Evolutionary conservation across 1,284 basidiomycete species (phyloP).

Genomic region (Puccinia sorghi): DNA sequence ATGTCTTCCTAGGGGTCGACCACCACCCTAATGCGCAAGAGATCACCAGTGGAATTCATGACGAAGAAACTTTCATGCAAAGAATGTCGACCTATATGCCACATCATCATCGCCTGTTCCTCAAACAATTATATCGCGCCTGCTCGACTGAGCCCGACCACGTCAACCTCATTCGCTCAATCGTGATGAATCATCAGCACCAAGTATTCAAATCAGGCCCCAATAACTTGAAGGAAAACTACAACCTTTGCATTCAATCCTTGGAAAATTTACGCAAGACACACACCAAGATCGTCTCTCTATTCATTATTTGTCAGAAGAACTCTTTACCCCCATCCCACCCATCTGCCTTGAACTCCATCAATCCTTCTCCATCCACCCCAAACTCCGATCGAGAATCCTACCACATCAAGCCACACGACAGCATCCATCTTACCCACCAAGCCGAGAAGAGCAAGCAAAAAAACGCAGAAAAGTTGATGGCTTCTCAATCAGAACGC

Average conservation of each 20-base stretch:
- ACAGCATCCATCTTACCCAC: neutral
- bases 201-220: neutral
- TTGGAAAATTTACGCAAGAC: constrained; percentile 26
- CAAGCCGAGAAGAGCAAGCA: neutral
- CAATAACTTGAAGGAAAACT: constrained; percentile 10
- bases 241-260: constrained; percentile 29
- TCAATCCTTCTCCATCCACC: neutral
- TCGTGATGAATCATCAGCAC: constrained; percentile 17
- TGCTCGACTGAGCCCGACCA: constrained; percentile 46
- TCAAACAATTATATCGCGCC: constrained; percentile 68
- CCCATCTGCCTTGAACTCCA: neutral
- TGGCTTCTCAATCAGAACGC: neutral
- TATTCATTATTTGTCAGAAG: constrained; percentile 29
- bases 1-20: constrained; percentile 83
- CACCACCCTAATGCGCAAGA: constrained; percentile 60
- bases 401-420: neutral
- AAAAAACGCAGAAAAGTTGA: neutral
- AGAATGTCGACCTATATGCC: constrained; percentile 91
- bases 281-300: constrained; percentile 19
- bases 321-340: neutral
- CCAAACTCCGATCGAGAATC: neutral
- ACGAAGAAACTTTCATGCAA: constrained; percentile 66
- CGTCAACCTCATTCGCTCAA: constrained; percentile 19
- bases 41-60: constrained; percentile 51
- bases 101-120: constrained; percentile 80